A percentile compares a stretch with the other conserved stretches of the same genome.
These are phyloP conservation scores for Thalassiosira profunda DNA, from an alignment of 108 stramenopile species.

Conservation along the genomic window DNA sequence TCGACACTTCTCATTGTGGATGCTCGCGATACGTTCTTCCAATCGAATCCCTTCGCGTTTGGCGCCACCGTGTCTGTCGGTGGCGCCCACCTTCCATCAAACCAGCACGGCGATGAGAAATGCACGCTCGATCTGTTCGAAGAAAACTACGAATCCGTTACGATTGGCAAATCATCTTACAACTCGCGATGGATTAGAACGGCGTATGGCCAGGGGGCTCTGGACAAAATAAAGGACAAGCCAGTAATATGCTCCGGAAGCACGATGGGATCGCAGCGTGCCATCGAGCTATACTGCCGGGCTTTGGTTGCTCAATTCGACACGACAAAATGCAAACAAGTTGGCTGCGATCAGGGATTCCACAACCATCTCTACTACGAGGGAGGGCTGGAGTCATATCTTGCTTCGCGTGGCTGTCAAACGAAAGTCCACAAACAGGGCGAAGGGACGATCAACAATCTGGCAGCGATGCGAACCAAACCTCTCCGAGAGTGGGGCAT, in stretches of 20 bases:
- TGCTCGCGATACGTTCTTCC: slow-evolving; percentile 85
- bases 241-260: slow-evolving; percentile 84
- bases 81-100: no score
- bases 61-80: no score
- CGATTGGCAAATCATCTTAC: slow-evolving; percentile 65
- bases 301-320: slow-evolving; percentile 87
- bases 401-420: no score
- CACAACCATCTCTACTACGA: slow-evolving; percentile 86
- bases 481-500: slow-evolving; percentile 74
- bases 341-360: slow-evolving; percentile 89
- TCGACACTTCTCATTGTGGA: slow-evolving; percentile 86
- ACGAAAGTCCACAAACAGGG: slow-evolving; percentile 84
- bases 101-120: slow-evolving; percentile 25
- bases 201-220: slow-evolving; percentile 53
- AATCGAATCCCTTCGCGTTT: slow-evolving; percentile 66
- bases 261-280: slow-evolving; percentile 86
- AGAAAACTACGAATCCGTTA: slow-evolving; percentile 79
- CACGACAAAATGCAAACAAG: slow-evolving; percentile 65
- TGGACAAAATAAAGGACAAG: slow-evolving; percentile 55
- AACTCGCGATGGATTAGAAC: slow-evolving; percentile 69
- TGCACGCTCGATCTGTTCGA: slow-evolving; percentile 82
- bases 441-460: slow-evolving; percentile 83
- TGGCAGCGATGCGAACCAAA: slow-evolving; percentile 73
- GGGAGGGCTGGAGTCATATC: slow-evolving; percentile 56
- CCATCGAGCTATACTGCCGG: slow-evolving; percentile 82